A percentile compares a stretch with the other conserved stretches of the same genome.
Conservation (phyloP, 2,329 filamentous ascomycete genomes). For the Coniella vitis region DNA sequence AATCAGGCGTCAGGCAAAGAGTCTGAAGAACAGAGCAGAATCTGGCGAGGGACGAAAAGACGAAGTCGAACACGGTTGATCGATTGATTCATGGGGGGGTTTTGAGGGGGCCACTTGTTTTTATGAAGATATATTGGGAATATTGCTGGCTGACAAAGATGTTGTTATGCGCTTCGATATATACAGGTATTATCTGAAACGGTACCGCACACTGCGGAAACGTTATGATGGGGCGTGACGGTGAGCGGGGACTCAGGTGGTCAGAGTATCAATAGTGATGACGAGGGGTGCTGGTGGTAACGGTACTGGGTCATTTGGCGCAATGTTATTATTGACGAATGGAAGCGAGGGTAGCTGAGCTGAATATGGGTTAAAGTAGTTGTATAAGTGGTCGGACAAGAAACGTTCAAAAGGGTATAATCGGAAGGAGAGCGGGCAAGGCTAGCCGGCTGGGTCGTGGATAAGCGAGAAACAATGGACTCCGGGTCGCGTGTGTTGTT, state of each 20-base stretch:
- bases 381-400: not conserved
- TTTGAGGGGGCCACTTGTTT: no score
- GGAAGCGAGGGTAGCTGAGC: no score
- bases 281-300: not conserved
- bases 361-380: not conserved
- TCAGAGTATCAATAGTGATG: not conserved
- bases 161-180: conserved; percentile 9
- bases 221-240: conserved; percentile 55
- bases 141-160: not conserved
- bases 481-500: no score
- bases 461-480: no score
- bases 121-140: no score
- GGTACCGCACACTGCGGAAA: conserved; percentile 78
- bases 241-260: not conserved
- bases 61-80: not conserved
- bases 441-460: no score
- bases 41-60: not conserved
- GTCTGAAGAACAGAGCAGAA: not conserved
- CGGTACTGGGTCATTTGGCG: not conserved
- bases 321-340: not conserved
- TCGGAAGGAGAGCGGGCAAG: no score
- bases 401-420: not conserved
- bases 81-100: no score
- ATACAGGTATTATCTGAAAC: conserved; percentile 80
- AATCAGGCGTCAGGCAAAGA: not conserved